phyloP scores from a whole-genome alignment of 805 yeast genomes.

The Lipomyces mesembrius region DNA sequence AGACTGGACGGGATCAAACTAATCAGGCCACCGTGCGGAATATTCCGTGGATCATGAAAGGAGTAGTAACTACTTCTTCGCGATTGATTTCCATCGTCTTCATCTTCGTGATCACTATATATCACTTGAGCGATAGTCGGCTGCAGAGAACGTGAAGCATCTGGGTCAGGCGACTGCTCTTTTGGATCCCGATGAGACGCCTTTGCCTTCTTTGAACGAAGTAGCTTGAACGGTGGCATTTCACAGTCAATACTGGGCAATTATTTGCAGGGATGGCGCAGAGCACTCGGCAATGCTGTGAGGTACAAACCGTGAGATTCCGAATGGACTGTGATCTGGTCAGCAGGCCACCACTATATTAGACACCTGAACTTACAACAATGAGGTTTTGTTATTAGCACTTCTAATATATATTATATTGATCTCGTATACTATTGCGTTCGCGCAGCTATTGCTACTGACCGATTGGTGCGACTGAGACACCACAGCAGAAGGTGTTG shows the following conservation, averaged over 20 bases:
- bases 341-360: background rate
- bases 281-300: background rate
- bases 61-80: constrained; percentile 8
- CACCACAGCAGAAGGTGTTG: background rate
- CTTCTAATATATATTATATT: too few species aligned
- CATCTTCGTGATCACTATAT: background rate
- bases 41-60: constrained; percentile 1
- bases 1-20: constrained; percentile 19
- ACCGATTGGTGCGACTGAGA: background rate
- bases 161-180: background rate
- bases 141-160: constrained; percentile 1
- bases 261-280: background rate
- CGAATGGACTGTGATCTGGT: background rate
- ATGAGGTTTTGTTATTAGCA: too few species aligned
- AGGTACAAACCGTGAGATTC: background rate
- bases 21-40: constrained; percentile 13
- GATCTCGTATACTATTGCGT: background rate
- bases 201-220: constrained; percentile 19
- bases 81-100: background rate
- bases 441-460: background rate
- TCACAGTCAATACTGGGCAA: background rate
- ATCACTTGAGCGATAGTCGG: constrained; percentile 10
- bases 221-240: constrained; percentile 25
- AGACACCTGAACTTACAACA: background rate
- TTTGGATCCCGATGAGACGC: background rate